Base-by-base conservation (phyloP, 257 asterid species). In the Coffea canephora region DNA sequence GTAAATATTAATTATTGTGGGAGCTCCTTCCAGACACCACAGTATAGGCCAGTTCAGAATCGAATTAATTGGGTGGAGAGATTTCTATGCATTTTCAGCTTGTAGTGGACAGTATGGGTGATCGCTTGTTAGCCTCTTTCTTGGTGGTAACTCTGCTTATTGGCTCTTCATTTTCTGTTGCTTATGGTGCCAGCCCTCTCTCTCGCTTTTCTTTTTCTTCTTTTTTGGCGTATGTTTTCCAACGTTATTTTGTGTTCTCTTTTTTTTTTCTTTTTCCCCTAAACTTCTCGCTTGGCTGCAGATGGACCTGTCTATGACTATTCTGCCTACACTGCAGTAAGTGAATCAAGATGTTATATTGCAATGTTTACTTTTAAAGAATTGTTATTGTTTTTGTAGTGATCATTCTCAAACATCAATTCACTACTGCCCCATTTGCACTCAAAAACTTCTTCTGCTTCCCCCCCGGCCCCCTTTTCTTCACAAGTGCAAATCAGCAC, bases 401-500 rank as follows among this genome's bases (percentile, higher is more conserved):
- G 34, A 31, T 34, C 45, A n/a, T 61, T 45, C 43, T 39, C 19
- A 11, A 41, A 25, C 13, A 16, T 16, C 25, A 36, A 55, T n/a
- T 39, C 5, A 27, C 2, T 64, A 6, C 3, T 61, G 8, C 52
- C 5, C 19, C 45, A 43, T 5, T 50, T 65, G 4, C 19, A 10
- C 31, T 16, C 2, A 67, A n/a, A 21, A 31, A 31, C 34, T 31
- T 31, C 19, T 62, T 52, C 14, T 39, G 2, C 19, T 0, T 31
- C 34, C 34, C 34, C 34, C 34, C 34, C 34, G 34, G 34, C 34
- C 34, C 34, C 34, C 34, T 31, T 39, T 39, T 74, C 19, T 79
- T 21, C 41, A 46, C 41, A 74, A 91, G 94, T 91, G 96, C 85
- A 86, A 86, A 83, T 52, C 85, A 66, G 69, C 69, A 36, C 94